A percentile compares a stretch with the other conserved stretches of the same genome.
Conservation (phyloP, 2,329 filamentous ascomycete genomes). For the Aspergillus viridinutans region DNA sequence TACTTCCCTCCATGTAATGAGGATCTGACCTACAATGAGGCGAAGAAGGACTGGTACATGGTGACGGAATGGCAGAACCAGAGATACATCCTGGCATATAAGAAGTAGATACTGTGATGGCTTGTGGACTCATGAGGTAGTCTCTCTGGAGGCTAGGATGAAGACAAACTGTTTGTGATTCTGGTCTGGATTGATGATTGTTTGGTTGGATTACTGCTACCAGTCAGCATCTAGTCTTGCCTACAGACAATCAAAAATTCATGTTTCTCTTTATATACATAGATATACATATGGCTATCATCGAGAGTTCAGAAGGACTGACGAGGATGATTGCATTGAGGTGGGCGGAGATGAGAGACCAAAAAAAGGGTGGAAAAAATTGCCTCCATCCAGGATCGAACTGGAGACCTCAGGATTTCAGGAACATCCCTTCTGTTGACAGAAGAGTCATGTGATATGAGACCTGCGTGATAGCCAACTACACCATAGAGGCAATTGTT, state of each 20-base stretch:
- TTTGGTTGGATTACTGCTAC: too few species aligned
- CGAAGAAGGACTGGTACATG: conserved; percentile 17
- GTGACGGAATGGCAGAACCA: conserved; percentile 13
- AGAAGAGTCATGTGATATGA: not conserved
- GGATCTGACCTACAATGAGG: conserved; percentile 32
- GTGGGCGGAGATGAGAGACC: too few species aligned
- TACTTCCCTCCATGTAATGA: conserved; percentile 28
- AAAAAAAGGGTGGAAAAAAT: not conserved
- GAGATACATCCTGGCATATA: not conserved
- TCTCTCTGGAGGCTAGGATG: too few species aligned
- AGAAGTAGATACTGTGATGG: not conserved
- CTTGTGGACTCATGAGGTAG: too few species aligned
- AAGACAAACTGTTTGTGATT: too few species aligned
- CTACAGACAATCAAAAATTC: too few species aligned
- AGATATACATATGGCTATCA: too few species aligned
- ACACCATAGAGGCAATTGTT: not conserved
- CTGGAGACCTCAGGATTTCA: not conserved
- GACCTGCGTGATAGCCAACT: not conserved
- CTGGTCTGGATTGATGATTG: too few species aligned
- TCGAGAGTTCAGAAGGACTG: too few species aligned
- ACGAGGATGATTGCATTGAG: too few species aligned
- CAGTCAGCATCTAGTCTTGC: too few species aligned
- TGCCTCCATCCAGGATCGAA: not conserved
- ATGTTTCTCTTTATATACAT: too few species aligned
- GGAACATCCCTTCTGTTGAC: not conserved